Evolutionary conservation across 208 protist species (phyloP), one percentile per base, ranked within the genome.

Genomic region (Acanthamoeba triangularis): DNA sequence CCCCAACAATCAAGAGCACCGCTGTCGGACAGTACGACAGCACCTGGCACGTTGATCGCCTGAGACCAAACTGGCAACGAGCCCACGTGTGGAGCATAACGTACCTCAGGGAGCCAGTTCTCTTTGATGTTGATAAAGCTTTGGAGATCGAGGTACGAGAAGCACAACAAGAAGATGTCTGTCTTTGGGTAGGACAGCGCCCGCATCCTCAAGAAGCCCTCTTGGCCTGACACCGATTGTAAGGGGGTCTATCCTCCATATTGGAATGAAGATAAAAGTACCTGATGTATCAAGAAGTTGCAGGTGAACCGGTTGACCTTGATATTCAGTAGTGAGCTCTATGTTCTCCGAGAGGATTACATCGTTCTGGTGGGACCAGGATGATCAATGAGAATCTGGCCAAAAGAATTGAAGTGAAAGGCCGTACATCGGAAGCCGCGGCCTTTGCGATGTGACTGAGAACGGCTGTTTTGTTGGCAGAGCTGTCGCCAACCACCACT

Each of bases 61-160:
- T n/a, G n/a, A n/a, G n/a, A n/a, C n/a, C n/a, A n/a, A n/a, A n/a
- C n/a, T n/a, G n/a, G n/a, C n/a, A n/a, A n/a, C n/a, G n/a, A n/a
- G n/a, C n/a, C n/a, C n/a, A n/a, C n/a, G n/a, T n/a, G n/a, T n/a
- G n/a, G n/a, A n/a, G n/a, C n/a, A n/a, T 1, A 74, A n/a, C n/a
- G 35, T n/a, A 90, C 82, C 82, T 90, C 82, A 25, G 82, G 82
- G 3, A 67, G 30, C 82, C 82, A 90, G n/a, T 59, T 90, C 13
- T 90, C 54, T 30, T 90, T 90, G 82, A 90, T 37, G 82, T 90
- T 90, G 56, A 1, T 28, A 16, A 90, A 65, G 49, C 49, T 65
- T 20, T 35, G 28, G 4, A 47, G 52, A 28, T 90, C 33, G 33
- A 90, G 33, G 11, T 67, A 59, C 0, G 82, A 90, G 28, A 90